Conservation (phyloP, 208 protist genomes). For the Acanthamoeba sp. region DNA sequence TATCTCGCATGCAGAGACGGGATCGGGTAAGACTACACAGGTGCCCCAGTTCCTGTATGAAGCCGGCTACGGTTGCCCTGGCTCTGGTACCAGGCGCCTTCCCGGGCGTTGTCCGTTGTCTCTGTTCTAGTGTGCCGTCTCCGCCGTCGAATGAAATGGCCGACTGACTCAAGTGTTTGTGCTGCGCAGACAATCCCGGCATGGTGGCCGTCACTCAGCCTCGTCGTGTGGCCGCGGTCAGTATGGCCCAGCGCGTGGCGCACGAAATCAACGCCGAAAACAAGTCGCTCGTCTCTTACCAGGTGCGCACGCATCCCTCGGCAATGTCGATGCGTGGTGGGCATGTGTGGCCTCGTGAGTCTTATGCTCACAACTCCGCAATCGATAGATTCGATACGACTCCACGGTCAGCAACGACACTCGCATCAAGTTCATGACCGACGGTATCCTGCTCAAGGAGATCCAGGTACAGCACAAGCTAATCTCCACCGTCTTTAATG, state of each 20-base stretch:
- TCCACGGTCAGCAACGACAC: constrained; percentile 74
- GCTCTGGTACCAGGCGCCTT: constrained; percentile 18
- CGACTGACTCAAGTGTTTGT: too few relatives aligned
- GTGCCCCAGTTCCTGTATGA: constrained; percentile 94
- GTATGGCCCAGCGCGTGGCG: constrained; percentile 91
- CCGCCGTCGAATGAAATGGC: too few relatives aligned
- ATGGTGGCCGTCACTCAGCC: constrained; percentile 95
- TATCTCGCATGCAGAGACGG: constrained; percentile 69
- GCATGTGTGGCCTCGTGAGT: too few relatives aligned
- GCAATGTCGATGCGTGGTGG: too few relatives aligned
- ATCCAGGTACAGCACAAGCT: constrained; percentile 73
- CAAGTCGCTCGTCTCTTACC: constrained; percentile 88
- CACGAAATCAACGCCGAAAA: constrained; percentile 88
- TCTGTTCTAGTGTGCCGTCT: too few relatives aligned
- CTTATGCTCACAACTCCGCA: too few relatives aligned
- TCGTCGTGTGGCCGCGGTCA: constrained; percentile 93
- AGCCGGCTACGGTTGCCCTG: constrained; percentile 87
- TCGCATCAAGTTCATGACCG: constrained; percentile 93
- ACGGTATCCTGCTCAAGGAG: constrained; percentile 91
- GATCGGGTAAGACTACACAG: constrained; percentile 92
- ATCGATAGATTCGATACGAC: constrained; percentile 75
- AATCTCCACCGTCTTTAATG: not conserved
- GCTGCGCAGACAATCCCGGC: constrained; percentile 79
- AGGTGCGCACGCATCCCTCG: too few relatives aligned
- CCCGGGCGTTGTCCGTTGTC: too few relatives aligned